These are phyloP conservation scores for Oryza meridionalis DNA, from an alignment of 176 grass and related monocot genomes.

Conservation along the genomic window DNA sequence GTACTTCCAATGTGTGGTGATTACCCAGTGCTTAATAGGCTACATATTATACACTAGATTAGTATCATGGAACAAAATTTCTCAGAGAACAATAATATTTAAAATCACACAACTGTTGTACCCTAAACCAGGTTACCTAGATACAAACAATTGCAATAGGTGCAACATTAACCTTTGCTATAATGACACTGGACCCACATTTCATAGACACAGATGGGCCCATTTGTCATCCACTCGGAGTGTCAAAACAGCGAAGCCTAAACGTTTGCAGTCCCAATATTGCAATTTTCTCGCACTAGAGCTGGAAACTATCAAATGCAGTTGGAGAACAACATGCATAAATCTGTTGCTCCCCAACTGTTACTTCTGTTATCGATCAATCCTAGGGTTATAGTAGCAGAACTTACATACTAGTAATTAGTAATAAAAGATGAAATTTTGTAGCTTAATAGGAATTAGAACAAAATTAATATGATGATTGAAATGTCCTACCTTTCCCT, in stretches of 20 bases:
- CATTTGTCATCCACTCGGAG: no score
- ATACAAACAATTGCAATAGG: not conserved
- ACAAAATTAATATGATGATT: not conserved
- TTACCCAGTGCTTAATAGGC: not conserved
- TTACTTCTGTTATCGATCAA: conserved; percentile 2
- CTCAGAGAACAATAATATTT: not conserved
- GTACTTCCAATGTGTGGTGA: not conserved
- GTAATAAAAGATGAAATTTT: not conserved
- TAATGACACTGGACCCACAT: no score
- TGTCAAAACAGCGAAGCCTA: no score
- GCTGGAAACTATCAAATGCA: not conserved
- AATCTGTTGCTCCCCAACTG: not conserved
- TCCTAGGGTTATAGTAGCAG: not conserved
- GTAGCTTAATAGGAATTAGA: conserved; percentile 1
- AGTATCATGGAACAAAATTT: not conserved
- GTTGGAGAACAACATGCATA: not conserved
- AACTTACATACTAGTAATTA: not conserved
- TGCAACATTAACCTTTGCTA: no score
- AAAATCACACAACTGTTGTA: not conserved
- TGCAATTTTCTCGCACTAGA: not conserved
- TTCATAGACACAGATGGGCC: no score
- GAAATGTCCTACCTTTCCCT: conserved; percentile 50
- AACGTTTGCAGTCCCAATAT: no score
- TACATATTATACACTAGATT: not conserved
- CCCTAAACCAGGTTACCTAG: not conserved